Evolutionary conservation across 2,329 filamentous ascomycete species (phyloP).

Genomic region (Alternaria sp.): DNA sequence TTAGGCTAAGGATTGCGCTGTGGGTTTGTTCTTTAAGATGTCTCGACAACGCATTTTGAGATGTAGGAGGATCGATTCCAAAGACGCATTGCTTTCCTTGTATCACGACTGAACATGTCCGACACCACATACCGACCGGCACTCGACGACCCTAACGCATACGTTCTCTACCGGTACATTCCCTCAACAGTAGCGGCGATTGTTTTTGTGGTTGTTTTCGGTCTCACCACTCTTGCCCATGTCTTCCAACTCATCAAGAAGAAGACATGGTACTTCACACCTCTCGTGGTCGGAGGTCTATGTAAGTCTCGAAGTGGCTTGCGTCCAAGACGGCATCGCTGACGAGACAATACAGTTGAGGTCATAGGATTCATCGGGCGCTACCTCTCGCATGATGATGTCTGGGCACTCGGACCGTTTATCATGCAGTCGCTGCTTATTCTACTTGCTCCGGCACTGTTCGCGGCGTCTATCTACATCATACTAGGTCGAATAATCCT

Average conservation of each 20-base stretch:
- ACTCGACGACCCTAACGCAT: constrained; percentile 27
- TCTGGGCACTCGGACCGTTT: constrained; percentile 53
- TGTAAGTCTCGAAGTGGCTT: constrained; percentile 48
- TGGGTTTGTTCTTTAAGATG: background rate
- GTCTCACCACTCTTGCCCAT: constrained; percentile 53
- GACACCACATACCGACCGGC: constrained; percentile 12
- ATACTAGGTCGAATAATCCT: constrained; percentile 57
- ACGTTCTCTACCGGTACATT: constrained; percentile 45
- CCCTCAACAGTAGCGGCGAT: constrained; percentile 58
- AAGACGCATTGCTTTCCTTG: background rate
- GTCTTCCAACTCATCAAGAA: constrained; percentile 53
- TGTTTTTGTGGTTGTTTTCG: constrained; percentile 59
- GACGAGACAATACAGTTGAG: constrained; percentile 53
- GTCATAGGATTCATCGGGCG: constrained; percentile 61
- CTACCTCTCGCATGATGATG: constrained; percentile 46
- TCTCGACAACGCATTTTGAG: background rate
- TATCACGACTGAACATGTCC: background rate
- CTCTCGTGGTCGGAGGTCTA: constrained; percentile 59
- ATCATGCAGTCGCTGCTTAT: constrained; percentile 56
- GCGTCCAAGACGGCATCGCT: background rate
- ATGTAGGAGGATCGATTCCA: background rate
- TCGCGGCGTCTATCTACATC: constrained; percentile 61
- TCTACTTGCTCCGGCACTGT: constrained; percentile 58
- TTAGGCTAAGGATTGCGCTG: background rate
- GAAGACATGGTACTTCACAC: constrained; percentile 61